Conservation (phyloP, 2,329 filamentous ascomycete genomes). For the Aureobasidium sp. region DNA sequence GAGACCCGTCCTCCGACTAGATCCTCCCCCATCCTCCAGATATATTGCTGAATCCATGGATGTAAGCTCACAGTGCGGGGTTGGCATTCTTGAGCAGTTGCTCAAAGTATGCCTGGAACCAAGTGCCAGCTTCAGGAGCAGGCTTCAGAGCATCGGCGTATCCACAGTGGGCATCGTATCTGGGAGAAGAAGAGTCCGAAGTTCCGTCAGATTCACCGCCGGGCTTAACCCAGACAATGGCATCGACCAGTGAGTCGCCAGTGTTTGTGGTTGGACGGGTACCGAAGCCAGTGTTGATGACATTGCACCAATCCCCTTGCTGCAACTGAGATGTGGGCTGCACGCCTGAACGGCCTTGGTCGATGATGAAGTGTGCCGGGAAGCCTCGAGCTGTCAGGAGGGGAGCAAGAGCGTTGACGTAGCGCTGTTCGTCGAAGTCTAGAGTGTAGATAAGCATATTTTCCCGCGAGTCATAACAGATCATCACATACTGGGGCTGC, state of each 20-base stretch:
- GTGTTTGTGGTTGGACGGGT: conserved; percentile 55
- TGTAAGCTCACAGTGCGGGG: conserved; percentile 17
- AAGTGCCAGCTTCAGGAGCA: conserved; percentile 60
- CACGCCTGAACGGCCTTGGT: conserved; percentile 49
- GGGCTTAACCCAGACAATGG: conserved; percentile 64
- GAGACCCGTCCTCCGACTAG: too few species aligned
- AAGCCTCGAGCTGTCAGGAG: conserved; percentile 39
- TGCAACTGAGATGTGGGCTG: conserved; percentile 47
- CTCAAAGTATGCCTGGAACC: conserved; percentile 47
- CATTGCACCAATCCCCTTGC: conserved; percentile 63
- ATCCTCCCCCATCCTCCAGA: background rate
- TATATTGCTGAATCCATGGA: background rate
- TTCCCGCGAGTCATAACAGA: background rate
- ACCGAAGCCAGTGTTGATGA: conserved; percentile 53
- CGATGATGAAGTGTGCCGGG: conserved; percentile 47
- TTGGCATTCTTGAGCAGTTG: conserved; percentile 28
- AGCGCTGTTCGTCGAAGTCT: conserved; percentile 45
- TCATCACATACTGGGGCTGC: conserved; percentile 28
- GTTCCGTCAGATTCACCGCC: conserved; percentile 44
- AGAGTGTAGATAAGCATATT: background rate
- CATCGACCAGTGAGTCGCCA: conserved; percentile 49
- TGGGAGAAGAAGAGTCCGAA: background rate
- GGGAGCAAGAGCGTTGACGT: conserved; percentile 43
- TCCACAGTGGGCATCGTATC: conserved; percentile 44
- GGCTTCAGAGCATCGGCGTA: conserved; percentile 14